Evolutionary conservation across 495 filamentous ascomycete species (phyloP).

Genomic region (Cercophora newfieldiana): DNA sequence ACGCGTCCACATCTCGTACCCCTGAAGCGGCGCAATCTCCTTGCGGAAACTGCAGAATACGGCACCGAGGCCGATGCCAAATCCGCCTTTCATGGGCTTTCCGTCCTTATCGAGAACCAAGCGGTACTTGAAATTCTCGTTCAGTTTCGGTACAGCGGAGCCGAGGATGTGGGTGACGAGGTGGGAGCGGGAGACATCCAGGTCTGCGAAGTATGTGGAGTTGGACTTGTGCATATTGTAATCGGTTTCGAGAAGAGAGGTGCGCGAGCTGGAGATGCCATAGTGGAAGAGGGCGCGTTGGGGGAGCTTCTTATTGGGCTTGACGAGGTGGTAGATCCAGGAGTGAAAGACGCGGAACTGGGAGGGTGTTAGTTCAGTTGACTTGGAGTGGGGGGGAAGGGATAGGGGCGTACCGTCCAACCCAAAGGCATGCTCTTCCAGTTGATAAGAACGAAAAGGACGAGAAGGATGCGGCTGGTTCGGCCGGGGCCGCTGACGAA

Average conservation of each 20-base stretch:
- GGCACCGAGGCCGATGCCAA: constrained; percentile 65
- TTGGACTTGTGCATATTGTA: constrained; percentile 87
- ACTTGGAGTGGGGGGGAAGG: not conserved
- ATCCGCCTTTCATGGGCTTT: constrained; percentile 37
- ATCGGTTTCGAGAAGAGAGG: constrained; percentile 68
- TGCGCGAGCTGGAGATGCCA: constrained; percentile 58
- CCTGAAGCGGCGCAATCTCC: constrained; percentile 68
- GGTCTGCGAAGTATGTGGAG: constrained; percentile 78
- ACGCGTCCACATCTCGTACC: constrained; percentile 72
- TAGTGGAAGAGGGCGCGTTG: constrained; percentile 63
- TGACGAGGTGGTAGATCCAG: constrained; percentile 60
- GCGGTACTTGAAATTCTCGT: constrained; percentile 42
- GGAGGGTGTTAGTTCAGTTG: not conserved
- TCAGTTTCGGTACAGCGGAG: constrained; percentile 43
- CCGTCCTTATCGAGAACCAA: constrained; percentile 43
- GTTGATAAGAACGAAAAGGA: constrained; percentile 58
- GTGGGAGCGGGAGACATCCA: constrained; percentile 70
- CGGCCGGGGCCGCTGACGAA: constrained; percentile 54
- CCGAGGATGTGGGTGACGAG: constrained; percentile 56
- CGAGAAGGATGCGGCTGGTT: constrained; percentile 47
- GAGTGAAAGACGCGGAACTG: constrained; percentile 65
- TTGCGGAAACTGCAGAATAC: constrained; percentile 66
- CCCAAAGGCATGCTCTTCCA: constrained; percentile 73
- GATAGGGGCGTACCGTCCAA: constrained; percentile 63
- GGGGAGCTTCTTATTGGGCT: constrained; percentile 39